phyloP scores from a whole-genome alignment of 768 basidiomycete species.

The Mycena filopes region DNA sequence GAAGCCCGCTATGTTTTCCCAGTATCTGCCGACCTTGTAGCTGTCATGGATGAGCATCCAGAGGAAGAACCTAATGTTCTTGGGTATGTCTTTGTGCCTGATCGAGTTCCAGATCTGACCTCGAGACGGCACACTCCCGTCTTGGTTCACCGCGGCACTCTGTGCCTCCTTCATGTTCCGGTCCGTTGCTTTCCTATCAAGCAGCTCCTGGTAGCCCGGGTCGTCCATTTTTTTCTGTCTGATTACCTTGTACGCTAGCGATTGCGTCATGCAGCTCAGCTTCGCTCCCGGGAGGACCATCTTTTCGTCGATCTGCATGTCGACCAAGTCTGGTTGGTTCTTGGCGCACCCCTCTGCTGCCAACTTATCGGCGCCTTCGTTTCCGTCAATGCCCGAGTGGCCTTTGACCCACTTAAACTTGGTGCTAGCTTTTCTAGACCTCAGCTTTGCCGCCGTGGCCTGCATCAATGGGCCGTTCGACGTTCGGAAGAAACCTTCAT shows the following conservation, averaged over 20 bases:
- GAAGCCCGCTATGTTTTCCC: not conserved
- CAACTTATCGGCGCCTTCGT: slow-evolving; percentile 38
- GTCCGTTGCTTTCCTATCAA: not conserved
- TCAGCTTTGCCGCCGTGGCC: not conserved
- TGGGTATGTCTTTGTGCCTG: not conserved
- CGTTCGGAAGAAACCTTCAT: slow-evolving; percentile 10
- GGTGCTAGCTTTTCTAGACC: slow-evolving; percentile 23
- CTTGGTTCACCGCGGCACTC: not conserved
- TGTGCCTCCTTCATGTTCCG: not conserved
- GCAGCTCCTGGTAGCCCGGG: not conserved
- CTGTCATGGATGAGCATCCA: not conserved
- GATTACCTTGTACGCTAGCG: slow-evolving; percentile 18
- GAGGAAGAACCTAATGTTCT: not conserved
- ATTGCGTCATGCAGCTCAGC: slow-evolving; percentile 32
- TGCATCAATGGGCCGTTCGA: not conserved
- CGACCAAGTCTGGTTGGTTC: slow-evolving; percentile 4
- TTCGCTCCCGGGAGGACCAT: slow-evolving; percentile 31
- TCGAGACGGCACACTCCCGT: no score
- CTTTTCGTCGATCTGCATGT: not conserved
- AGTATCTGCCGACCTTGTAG: not conserved
- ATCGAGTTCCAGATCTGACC: no score
- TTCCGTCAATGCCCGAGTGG: slow-evolving; percentile 31
- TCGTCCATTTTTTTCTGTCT: not conserved
- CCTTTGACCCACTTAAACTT: slow-evolving; percentile 42
- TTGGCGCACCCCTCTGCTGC: slow-evolving; percentile 30